phyloP scores from a whole-genome alignment of 768 basidiomycete genomes.

The Mycena leptocephala region DNA sequence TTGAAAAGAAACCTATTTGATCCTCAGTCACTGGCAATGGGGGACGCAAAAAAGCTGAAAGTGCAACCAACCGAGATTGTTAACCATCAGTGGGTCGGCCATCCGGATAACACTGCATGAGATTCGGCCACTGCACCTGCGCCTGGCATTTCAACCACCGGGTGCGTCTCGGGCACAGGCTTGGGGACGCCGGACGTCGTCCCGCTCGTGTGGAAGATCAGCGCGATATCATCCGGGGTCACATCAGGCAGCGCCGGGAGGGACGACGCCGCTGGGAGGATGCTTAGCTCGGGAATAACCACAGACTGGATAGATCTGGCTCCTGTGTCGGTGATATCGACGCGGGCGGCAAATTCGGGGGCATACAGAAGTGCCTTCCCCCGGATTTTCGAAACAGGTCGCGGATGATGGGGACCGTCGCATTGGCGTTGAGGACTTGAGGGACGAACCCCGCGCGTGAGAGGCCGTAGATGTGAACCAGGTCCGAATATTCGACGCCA shows the following conservation, averaged over 20 bases:
- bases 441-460: constrained; percentile 43
- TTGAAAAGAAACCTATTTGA: constrained; percentile 4
- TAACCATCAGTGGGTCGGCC: not conserved
- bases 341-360: not conserved
- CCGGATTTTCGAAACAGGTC: constrained; percentile 2
- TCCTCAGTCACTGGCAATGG: too few relatives aligned
- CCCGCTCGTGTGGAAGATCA: constrained; percentile 48
- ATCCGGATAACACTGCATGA: constrained; percentile 6
- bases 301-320: not conserved
- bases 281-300: not conserved
- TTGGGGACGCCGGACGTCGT: constrained; percentile 46
- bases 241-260: constrained; percentile 4
- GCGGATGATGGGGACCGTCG: not conserved
- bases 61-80: not conserved
- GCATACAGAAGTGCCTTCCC: constrained; percentile 2
- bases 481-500: constrained; percentile 41
- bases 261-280: not conserved
- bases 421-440: constrained; percentile 37
- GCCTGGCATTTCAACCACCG: constrained; percentile 16
- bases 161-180: constrained; percentile 42
- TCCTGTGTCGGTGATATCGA: too few relatives aligned
- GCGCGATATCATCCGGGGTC: constrained; percentile 34
- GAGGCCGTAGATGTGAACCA: constrained; percentile 41
- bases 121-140: constrained; percentile 7
- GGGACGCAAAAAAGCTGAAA: too few relatives aligned